A percentile compares a stretch with the other conserved stretches of the same genome.
Conservation (phyloP, 805 yeast genomes). For the Starmerella khaoyaiensis region DNA sequence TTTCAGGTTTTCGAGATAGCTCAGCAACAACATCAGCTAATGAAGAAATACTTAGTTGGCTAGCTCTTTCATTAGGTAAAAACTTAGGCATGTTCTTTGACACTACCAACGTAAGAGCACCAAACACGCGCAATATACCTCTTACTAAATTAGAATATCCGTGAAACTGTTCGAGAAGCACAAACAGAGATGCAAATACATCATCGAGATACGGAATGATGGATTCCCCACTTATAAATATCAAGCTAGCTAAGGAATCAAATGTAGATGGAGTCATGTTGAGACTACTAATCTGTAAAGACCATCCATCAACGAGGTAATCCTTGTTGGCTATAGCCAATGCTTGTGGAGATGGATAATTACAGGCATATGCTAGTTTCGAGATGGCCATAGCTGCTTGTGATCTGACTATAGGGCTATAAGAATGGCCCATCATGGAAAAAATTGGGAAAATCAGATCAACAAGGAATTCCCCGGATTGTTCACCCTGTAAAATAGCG, state of each 20-base stretch:
- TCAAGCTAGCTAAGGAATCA: conserved; percentile 53
- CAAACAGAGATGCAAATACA: conserved; percentile 59
- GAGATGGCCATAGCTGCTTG: conserved; percentile 43
- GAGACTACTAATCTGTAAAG: conserved; percentile 54
- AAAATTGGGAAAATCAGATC: conserved; percentile 62
- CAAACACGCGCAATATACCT: conserved; percentile 58
- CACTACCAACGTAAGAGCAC: conserved; percentile 8
- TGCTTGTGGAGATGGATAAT: conserved; percentile 38
- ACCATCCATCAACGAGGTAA: conserved; percentile 67
- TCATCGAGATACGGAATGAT: conserved; percentile 58
- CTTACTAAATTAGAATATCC: conserved; percentile 62
- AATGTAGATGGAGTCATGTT: conserved; percentile 62
- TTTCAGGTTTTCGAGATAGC: conserved; percentile 20
- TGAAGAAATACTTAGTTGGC: neutral
- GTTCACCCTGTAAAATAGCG: conserved; percentile 18
- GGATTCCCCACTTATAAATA: conserved; percentile 55
- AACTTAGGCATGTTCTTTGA: neutral
- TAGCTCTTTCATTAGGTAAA: neutral
- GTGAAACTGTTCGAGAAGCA: conserved; percentile 69
- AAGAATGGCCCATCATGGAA: conserved; percentile 49
- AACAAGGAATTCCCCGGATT: conserved; percentile 45
- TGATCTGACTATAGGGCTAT: conserved; percentile 34
- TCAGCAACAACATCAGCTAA: conserved; percentile 20
- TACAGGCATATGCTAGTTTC: conserved; percentile 40
- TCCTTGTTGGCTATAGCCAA: conserved; percentile 60